Evolutionary conservation across 306 rosid genomes (phyloP).

Genomic region (Canavalia ensiformis): DNA sequence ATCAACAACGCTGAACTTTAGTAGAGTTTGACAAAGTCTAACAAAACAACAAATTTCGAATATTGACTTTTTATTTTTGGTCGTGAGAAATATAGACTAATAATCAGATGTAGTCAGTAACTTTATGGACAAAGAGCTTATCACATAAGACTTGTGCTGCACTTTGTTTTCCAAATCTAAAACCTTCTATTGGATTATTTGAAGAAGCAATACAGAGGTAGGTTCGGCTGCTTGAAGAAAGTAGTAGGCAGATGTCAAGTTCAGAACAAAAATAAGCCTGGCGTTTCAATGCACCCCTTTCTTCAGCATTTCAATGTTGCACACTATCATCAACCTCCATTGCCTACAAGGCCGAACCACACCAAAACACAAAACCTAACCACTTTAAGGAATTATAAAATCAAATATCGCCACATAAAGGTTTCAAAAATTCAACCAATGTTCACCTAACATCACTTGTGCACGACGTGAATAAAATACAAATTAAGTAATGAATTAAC

Average conservation of each 20-base stretch:
- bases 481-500: not conserved
- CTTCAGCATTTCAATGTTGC: conserved; percentile 23
- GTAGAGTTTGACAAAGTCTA: conserved; percentile 22
- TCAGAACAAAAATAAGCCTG: conserved; percentile 41
- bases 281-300: conserved; percentile 36
- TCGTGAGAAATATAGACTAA: too few species aligned
- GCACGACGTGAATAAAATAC: conserved; percentile 40
- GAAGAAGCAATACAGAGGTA: conserved; percentile 46
- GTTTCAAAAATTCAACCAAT: conserved; percentile 47
- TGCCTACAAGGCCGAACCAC: conserved; percentile 33
- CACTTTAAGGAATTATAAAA: conserved; percentile 24
- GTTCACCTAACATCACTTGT: conserved; percentile 37
- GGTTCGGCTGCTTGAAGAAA: conserved; percentile 55
- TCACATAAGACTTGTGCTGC: conserved; percentile 23
- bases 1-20: not conserved
- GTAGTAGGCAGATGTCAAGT: conserved; percentile 54
- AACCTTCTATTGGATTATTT: conserved; percentile 37
- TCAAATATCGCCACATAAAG: conserved; percentile 31
- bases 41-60: conserved; percentile 30
- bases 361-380: conserved; percentile 41
- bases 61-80: too few species aligned
- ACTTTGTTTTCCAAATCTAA: conserved; percentile 43
- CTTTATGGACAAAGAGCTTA: conserved; percentile 17
- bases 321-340: conserved; percentile 18
- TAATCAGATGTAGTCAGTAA: not conserved